Evolutionary conservation across 371 early-diverging fungal genomes (phyloP).

Genomic region (Mortierella sp.): DNA sequence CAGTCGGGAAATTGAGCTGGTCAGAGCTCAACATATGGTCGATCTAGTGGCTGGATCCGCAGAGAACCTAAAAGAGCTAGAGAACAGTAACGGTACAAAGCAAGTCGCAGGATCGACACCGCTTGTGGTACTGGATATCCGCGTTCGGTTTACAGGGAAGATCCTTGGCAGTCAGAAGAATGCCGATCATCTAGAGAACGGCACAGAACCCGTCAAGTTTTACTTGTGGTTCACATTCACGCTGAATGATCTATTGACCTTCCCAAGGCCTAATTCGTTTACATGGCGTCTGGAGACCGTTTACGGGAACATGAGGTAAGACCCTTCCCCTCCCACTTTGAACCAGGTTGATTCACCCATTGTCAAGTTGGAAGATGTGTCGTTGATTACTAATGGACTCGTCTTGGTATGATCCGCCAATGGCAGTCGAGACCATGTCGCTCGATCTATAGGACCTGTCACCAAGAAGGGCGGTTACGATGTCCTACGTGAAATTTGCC

Average conservation of each 20-base stretch:
- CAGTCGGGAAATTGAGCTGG: conserved; percentile 36
- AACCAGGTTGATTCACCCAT: too few relatives aligned
- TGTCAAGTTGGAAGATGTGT: too few relatives aligned
- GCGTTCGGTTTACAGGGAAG: conserved; percentile 42
- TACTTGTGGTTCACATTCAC: conserved; percentile 54
- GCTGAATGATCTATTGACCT: conserved; percentile 36
- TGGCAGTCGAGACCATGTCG: conserved; percentile 25
- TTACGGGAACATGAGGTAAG: conserved; percentile 45
- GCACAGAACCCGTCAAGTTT: conserved; percentile 43
- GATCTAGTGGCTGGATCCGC: conserved; percentile 49
- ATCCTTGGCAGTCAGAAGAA: conserved; percentile 14
- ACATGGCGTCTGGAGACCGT: conserved; percentile 49
- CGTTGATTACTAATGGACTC: too few relatives aligned
- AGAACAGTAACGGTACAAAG: conserved; percentile 4
- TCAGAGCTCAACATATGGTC: conserved; percentile 43
- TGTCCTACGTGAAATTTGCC: conserved; percentile 27
- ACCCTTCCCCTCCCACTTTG: neutral
- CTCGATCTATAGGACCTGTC: conserved; percentile 21
- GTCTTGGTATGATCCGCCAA: too few relatives aligned
- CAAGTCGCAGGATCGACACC: conserved; percentile 37
- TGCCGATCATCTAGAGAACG: conserved; percentile 1
- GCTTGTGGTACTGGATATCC: conserved; percentile 46
- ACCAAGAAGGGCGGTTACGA: conserved; percentile 45
- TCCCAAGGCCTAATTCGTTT: conserved; percentile 41
- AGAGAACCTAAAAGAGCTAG: conserved; percentile 50